These are phyloP conservation scores for Fusarium bulbicola DNA, from an alignment of 2,329 filamentous ascomycete species.

Conservation along the genomic window DNA sequence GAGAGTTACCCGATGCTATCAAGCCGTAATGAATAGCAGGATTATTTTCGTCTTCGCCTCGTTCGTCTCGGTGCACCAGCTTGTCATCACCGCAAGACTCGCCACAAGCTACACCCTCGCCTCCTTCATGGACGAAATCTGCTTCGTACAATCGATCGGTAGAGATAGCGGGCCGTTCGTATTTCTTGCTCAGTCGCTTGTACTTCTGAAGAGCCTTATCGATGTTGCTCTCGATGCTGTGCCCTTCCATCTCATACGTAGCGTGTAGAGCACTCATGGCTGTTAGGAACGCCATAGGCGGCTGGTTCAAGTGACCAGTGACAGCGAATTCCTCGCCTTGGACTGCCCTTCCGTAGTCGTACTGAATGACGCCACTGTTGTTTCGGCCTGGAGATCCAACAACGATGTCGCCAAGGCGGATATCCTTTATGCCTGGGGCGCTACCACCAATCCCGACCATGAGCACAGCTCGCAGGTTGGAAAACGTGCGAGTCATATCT, in stretches of 20 bases:
- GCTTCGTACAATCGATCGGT: rapidly evolving
- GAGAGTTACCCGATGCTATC: rapidly evolving
- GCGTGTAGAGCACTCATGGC: rapidly evolving
- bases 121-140: rapidly evolving
- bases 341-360: neutral
- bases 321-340: neutral
- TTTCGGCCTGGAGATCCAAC: rapidly evolving
- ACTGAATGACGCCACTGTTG: rapidly evolving
- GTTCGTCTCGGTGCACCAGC: rapidly evolving
- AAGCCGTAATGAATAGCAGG: rapidly evolving
- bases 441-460: neutral
- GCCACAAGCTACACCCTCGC: rapidly evolving
- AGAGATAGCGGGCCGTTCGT: rapidly evolving
- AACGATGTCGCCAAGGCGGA: rapidly evolving
- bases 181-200: rapidly evolving
- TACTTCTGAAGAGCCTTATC: rapidly evolving
- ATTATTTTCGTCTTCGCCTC: rapidly evolving
- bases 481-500: rapidly evolving
- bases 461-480: rapidly evolving
- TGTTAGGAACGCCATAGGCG: neutral
- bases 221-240: rapidly evolving
- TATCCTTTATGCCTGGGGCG: rapidly evolving
- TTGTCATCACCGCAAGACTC: rapidly evolving
- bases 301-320: neutral
- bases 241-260: neutral